Conservation (phyloP, 2,329 filamentous ascomycete species). For the Penicillium sclerotiorum region DNA sequence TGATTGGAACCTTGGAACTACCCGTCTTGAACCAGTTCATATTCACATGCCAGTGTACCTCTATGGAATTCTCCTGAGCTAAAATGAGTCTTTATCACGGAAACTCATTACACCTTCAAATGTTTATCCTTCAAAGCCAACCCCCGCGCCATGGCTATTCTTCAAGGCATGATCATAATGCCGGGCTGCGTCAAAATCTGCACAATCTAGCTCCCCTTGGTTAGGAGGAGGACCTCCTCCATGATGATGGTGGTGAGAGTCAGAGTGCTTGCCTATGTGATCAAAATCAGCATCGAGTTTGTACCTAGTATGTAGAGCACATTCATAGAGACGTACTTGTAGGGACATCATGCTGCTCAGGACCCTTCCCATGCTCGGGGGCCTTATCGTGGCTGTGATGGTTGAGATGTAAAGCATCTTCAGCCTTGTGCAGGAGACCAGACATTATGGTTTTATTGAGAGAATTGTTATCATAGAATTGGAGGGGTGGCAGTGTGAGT, state of each 20-base stretch:
- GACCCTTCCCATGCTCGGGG: background rate
- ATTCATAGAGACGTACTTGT: background rate
- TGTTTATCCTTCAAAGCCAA: conserved; percentile 5
- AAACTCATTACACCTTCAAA: background rate
- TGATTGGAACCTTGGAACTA: no score
- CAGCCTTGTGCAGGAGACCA: conserved; percentile 4
- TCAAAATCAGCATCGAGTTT: background rate
- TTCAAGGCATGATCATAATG: conserved; percentile 6
- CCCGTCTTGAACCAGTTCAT: no score
- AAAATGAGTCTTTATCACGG: no score
- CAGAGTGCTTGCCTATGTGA: background rate
- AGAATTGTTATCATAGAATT: no score
- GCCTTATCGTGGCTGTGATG: background rate
- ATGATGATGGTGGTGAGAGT: background rate
- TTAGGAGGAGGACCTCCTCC: background rate
- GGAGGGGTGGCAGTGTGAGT: no score
- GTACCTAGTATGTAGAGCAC: background rate
- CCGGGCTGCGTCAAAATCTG: conserved; percentile 1
- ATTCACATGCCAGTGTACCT: background rate
- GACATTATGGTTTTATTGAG: background rate
- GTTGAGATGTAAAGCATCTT: conserved; percentile 2
- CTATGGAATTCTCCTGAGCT: no score
- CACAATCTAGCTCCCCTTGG: conserved; percentile 3
- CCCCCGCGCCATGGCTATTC: conserved; percentile 3
- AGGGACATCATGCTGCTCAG: background rate